Evolutionary conservation across 495 filamentous ascomycete genomes (phyloP), one percentile per base, ranked within the genome.

Genomic region (Platismatia glauca): DNA sequence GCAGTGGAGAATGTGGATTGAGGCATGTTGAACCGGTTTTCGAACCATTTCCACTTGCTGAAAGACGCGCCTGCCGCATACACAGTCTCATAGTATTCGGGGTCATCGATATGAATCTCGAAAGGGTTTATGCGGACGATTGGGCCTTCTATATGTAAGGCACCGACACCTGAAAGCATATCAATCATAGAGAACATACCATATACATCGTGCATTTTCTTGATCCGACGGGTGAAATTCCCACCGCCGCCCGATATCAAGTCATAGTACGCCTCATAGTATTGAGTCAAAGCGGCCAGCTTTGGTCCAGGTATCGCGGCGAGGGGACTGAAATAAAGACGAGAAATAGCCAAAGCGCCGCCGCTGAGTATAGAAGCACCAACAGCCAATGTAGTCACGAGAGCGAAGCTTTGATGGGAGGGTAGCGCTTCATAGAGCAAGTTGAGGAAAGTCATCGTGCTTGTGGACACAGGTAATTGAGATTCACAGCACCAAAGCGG

Each of bases 211-310:
- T 82, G 79, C 72, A 79, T 69, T 56, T 76, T 69, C 34, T 69
- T 67, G 63, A 80, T 74, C 61, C 76, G 66, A 39, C 75, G 78
- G 7, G 70, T 72, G 57, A 74, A 79, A 39, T 39, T 39, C 56
- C 58, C 68, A 11, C 75, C 79, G 20, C 68, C 53, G 27, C 69
- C 65, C 22, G 77, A 44, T 48, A 29, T 61, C 37, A 75, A 64
- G 63, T 83, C 75, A 61, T 74, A 79, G 63, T 81, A 82, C 41
- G 74, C 75, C 65, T 86, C 80, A 60, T 83, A 81, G 60, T 67
- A 74, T 31, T 64, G 52, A 0, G 78, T 82, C 1, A 76, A 53
- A 0, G 82, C 85, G 0, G 83, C 82, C 3, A 84, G 62, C 34
- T 71, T 76, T 1, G 80, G 80, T 1, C 82, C 80, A 7, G 79